Evolutionary conservation across 202 grass and related monocot species (phyloP), one percentile per base, ranked within the genome.

Genomic region (Carex arenaria): DNA sequence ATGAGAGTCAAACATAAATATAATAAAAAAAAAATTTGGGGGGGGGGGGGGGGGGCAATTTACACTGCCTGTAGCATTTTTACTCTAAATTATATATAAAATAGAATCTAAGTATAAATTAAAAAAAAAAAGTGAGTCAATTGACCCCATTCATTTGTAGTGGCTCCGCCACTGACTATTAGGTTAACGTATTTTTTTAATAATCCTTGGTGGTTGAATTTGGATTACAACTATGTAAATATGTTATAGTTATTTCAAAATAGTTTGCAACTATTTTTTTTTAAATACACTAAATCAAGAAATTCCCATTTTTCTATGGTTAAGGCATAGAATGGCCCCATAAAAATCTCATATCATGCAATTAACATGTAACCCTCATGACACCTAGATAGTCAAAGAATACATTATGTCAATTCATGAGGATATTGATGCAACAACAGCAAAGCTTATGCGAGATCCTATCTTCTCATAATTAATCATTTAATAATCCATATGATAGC

Each of bases 321-420:
- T 28, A 45, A 53, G 43, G 22, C 5, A 3, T 45, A 20, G 13
- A 15, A 73, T 73, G 40, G 70, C 70, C 19, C 70, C 45, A 2
- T 20, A 52, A 53, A 73, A 53, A 52, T 74, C 22, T 74, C 70
- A 74, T 73, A 73, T 54, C 71, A 74, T 10, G 71, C 45, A 54
- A 74, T 53, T 74, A 20, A 54, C 22, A 74, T 74, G 71, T 74
- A 74, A 74, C 22, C 71, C 4, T 74, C 71, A 74, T 74, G 20
- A 74, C 71, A 74, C 45, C 45, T 30, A 52, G 20, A 70, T 28
- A 52, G 71, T 74, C 71, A 74, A 73, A 72, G 19, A 74, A 74
- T 74, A 12, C 45, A 74, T 26, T 54, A 5, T 74, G 71, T 74
- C 47, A 74, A 54, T 74, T 74, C 43, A 54, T 54, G 22, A 7